Conservation (phyloP, 2,329 filamentous ascomycete genomes). For the Cadophora sp. region DNA sequence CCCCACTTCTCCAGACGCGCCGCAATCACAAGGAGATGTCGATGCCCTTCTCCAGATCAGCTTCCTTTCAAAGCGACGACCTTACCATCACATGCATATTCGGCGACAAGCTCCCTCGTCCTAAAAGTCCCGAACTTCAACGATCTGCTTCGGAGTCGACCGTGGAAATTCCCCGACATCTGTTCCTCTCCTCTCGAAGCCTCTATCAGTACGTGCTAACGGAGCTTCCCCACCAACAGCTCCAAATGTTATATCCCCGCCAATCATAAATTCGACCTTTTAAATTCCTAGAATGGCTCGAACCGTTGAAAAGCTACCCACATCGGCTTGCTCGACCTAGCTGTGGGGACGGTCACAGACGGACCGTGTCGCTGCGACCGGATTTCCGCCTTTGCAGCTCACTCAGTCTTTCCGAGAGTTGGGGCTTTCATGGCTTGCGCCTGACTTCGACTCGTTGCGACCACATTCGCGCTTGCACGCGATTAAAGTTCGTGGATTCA, state of each 20-base stretch:
- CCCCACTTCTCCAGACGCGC: neutral
- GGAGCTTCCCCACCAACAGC: too few species aligned
- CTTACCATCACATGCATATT: neutral
- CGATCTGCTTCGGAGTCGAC: neutral
- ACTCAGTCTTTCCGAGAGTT: neutral
- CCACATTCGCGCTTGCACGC: neutral
- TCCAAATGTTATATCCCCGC: neutral
- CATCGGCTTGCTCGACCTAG: neutral
- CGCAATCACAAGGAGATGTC: neutral
- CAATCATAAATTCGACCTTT: neutral
- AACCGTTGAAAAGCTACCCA: neutral
- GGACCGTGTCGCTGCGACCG: neutral
- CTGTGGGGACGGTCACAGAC: neutral
- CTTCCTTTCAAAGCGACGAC: neutral
- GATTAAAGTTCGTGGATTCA: neutral
- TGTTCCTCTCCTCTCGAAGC: neutral
- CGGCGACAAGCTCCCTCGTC: neutral
- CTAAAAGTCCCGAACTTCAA: neutral
- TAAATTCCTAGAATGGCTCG: neutral
- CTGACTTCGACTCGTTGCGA: neutral
- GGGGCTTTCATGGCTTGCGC: neutral
- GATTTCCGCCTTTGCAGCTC: neutral
- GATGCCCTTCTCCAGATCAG: neutral
- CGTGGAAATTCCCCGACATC: neutral
- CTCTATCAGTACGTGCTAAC: too few species aligned